Evolutionary conservation across 1,139 yeast genomes (phyloP), one percentile per base, ranked within the genome.

Genomic region (Diutina siamensis): DNA sequence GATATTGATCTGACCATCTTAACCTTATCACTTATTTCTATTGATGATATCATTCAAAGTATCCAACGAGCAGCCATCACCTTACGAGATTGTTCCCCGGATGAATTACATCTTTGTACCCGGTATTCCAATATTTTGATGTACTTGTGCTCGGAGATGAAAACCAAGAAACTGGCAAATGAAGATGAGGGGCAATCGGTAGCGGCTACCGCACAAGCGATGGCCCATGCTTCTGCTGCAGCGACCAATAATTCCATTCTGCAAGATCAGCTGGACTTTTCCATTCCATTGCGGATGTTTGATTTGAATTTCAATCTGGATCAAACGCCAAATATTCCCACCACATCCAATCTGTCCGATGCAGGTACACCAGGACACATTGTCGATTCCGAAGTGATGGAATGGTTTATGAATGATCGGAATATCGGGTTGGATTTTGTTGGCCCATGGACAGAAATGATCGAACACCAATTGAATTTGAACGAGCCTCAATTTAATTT

Each of bases 381-480:
- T 19, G 17, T 38, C 10, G 79, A 79, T 40, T 77, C 75, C 47
- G 82, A 79, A 46, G 76, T 81, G 12, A 75, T 80, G 59, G 84
- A 80, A 48, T 82, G 87, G 84, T 84, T 85, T 55, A 68, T 79
- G 47, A 78, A 74, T 54, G 80, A 81, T 53, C 73, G 71, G 45
- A 64, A 68, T 46, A 79, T 84, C 35, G 95, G 95, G 18, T 67
- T 86, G 47, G 94, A 85, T 49, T 86, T 86, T 54, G 95, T 85
- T 33, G 95, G 84, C 40, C 94, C 94, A 2, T 82, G 94, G 80
- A 83, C 94, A 8, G 89, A 83, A 57, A 82, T 83, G 73, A 76
- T 86, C 46, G 95, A 85, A 57, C 85, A 80, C 52, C 74, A 69
- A 50, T 62, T 71, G 53, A 38, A 38, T 15, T 13, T 38, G 32